Conservation (phyloP, 1,139 yeast genomes). For the Pichia sp. region DNA sequence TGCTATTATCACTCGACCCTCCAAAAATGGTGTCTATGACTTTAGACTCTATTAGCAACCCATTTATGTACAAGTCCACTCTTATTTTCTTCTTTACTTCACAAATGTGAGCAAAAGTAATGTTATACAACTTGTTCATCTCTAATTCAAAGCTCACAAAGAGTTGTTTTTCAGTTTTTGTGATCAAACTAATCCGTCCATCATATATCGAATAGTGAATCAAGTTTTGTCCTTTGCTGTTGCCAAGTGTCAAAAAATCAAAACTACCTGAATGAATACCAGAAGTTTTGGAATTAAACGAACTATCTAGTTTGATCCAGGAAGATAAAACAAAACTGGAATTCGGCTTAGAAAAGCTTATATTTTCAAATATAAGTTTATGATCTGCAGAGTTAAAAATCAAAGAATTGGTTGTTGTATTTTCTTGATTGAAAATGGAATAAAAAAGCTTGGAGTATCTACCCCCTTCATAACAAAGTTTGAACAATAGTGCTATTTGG, state of each 20-base stretch:
- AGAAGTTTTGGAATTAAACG: background rate
- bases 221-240: background rate
- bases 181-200: slow-evolving; percentile 14
- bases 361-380: background rate
- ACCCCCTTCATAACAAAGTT: background rate
- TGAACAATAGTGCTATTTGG: slow-evolving; percentile 1
- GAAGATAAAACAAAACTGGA: slow-evolving; percentile 6
- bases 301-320: slow-evolving; percentile 5
- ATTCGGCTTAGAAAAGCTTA: background rate
- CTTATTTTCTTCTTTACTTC: slow-evolving; percentile 22
- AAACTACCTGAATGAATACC: background rate
- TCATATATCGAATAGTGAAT: slow-evolving; percentile 18
- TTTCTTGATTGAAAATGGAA: background rate
- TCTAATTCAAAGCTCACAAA: slow-evolving; percentile 31
- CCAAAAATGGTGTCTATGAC: slow-evolving; percentile 22
- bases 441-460: background rate
- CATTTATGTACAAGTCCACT: slow-evolving; percentile 34
- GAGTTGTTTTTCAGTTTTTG: slow-evolving; percentile 13
- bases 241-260: background rate
- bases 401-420: slow-evolving; percentile 1
- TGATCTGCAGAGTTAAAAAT: slow-evolving; percentile 4
- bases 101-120: slow-evolving; percentile 26
- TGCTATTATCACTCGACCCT: background rate
- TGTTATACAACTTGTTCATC: slow-evolving; percentile 24
- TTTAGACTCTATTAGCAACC: slow-evolving; percentile 32